phyloP scores from a whole-genome alignment of 106 monocot genomes.

The Amphibolis antarctica region DNA sequence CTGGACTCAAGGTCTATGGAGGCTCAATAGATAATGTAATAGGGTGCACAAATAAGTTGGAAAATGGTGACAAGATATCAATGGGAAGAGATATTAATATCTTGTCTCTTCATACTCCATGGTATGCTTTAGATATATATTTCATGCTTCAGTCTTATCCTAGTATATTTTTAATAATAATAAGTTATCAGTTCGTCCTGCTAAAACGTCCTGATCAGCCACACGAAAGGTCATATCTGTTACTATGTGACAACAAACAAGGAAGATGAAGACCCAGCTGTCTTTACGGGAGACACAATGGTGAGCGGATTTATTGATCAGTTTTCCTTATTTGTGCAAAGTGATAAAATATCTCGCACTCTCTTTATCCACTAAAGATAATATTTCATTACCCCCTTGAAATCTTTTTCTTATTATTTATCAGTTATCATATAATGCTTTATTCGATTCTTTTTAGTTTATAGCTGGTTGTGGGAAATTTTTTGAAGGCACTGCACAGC shows the following conservation, averaged over 20 bases:
- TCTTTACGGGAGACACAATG: slow-evolving; percentile 97
- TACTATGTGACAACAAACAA: slow-evolving; percentile 78
- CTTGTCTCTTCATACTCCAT: slow-evolving; percentile 78
- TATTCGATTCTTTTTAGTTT: slow-evolving; percentile 35
- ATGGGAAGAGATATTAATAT: slow-evolving; percentile 48
- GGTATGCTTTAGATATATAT: slow-evolving; percentile 26
- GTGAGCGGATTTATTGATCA: slow-evolving; percentile 26
- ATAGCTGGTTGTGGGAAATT: slow-evolving; percentile 95
- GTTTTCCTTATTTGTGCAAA: neutral
- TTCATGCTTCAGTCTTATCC: too few species aligned
- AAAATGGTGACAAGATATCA: slow-evolving; percentile 65
- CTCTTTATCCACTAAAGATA: too few species aligned
- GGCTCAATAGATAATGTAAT: slow-evolving; percentile 66
- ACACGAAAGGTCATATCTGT: slow-evolving; percentile 92
- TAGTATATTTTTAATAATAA: neutral
- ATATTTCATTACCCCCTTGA: too few species aligned
- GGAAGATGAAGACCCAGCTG: slow-evolving; percentile 58
- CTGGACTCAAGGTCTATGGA: slow-evolving; percentile 74
- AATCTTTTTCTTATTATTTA: too few species aligned
- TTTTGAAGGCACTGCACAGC: slow-evolving; percentile 92
- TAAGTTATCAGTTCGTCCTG: neutral
- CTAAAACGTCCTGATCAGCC: slow-evolving; percentile 33
- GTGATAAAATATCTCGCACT: too few species aligned
- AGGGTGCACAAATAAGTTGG: slow-evolving; percentile 72
- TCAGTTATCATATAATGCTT: too few species aligned